phyloP scores from a whole-genome alignment of 768 basidiomycete genomes.

The Erythrobasidium yunnanense region DNA sequence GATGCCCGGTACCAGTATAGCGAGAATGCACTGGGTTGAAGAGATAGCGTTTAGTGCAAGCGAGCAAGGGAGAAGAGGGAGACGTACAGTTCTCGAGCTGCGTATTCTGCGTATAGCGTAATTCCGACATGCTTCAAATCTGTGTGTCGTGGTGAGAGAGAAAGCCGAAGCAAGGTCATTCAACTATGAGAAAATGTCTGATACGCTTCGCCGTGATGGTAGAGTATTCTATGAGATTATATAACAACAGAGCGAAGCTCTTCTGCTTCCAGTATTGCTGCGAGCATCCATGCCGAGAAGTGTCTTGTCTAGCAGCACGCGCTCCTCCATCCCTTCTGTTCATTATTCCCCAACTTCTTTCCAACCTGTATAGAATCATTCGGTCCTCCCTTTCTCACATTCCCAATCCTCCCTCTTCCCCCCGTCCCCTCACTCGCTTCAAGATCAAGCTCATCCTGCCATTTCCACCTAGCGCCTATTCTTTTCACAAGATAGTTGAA shows the following conservation, averaged over 20 bases:
- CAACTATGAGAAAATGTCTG: too few species aligned
- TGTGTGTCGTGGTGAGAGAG: not conserved
- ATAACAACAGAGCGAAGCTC: too few species aligned
- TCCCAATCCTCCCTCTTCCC: not conserved
- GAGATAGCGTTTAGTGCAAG: not conserved
- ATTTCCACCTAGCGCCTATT: constrained; percentile 9
- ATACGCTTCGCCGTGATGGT: too few species aligned
- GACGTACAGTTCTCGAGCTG: constrained; percentile 24
- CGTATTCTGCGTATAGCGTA: constrained; percentile 25
- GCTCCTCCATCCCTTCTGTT: constrained; percentile 21
- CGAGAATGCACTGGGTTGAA: constrained; percentile 58
- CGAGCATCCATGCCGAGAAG: too few species aligned
- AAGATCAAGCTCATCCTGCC: constrained; percentile 9
- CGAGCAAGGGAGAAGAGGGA: not conserved
- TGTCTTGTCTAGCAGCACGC: constrained; percentile 14
- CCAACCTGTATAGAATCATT: constrained; percentile 15
- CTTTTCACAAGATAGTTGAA: constrained; percentile 14
- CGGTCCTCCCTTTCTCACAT: not conserved
- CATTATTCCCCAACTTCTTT: not conserved
- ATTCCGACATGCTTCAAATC: constrained; percentile 2
- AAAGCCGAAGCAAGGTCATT: not conserved
- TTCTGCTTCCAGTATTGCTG: too few species aligned
- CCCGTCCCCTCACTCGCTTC: not conserved
- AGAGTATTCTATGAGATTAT: too few species aligned
- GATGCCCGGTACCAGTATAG: constrained; percentile 93